Evolutionary conservation across 352 stramenopile genomes (phyloP).

Genomic region (Globisporangium cylindrosporum): DNA sequence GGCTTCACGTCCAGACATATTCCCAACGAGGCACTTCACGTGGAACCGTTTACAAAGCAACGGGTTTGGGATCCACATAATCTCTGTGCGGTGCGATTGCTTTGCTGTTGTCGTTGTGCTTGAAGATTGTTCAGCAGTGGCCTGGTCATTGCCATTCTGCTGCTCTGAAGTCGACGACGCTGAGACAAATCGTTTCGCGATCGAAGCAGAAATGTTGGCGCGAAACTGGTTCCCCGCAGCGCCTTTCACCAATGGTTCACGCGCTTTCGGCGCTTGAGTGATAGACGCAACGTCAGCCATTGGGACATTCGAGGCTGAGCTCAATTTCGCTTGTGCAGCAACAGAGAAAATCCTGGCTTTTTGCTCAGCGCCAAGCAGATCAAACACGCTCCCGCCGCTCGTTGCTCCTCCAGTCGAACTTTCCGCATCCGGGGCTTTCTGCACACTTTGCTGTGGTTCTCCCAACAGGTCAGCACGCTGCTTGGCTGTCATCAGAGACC

Average conservation of each 20-base stretch:
- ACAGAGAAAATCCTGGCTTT: constrained; percentile 44
- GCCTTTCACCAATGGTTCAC: constrained; percentile 37
- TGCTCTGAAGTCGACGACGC: constrained; percentile 24
- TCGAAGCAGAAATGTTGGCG: constrained; percentile 75
- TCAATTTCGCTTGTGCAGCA: constrained; percentile 29
- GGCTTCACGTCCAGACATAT: constrained; percentile 22
- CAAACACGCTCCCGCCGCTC: constrained; percentile 52
- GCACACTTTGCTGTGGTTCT: constrained; percentile 13
- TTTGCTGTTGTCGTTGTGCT: constrained; percentile 20
- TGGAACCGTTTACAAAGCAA: constrained; percentile 84
- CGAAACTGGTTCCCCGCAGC: constrained; percentile 48
- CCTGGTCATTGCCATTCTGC: constrained; percentile 8
- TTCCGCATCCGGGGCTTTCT: neutral
- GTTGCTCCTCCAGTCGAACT: neutral
- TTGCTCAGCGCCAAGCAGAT: constrained; percentile 45
- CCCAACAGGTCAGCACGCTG: constrained; percentile 42
- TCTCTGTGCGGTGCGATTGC: constrained; percentile 46
- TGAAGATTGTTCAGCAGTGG: neutral
- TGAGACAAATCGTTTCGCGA: constrained; percentile 77
- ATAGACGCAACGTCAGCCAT: neutral
- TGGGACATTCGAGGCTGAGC: neutral
- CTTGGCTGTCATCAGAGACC: constrained; percentile 44
- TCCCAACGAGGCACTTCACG: constrained; percentile 46
- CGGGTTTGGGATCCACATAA: constrained; percentile 57
- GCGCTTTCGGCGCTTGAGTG: constrained; percentile 4